A percentile compares a stretch with the other conserved stretches of the same genome.
Conservation (phyloP, 148 eudicot genomes). For the Cornus florida region DNA sequence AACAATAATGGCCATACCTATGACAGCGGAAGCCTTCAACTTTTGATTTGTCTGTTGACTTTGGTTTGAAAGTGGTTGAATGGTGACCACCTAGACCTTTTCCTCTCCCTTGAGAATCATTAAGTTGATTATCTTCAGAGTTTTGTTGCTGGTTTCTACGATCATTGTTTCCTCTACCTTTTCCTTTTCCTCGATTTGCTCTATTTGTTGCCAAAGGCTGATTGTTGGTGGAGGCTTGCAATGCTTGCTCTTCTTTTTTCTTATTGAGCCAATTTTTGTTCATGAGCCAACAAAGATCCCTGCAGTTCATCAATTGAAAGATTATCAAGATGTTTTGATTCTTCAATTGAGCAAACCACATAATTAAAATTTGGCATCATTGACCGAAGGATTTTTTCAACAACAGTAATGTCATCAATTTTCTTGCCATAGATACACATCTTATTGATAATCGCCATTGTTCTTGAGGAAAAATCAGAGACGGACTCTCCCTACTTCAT, state of each 20-base stretch:
- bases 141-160: background rate
- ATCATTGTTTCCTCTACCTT: background rate
- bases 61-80: background rate
- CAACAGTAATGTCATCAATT: background rate
- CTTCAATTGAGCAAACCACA: too few species aligned
- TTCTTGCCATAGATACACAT: conserved; percentile 7
- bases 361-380: too few species aligned
- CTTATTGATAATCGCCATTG: conserved; percentile 13
- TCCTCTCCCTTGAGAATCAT: background rate
- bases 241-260: conserved; percentile 22
- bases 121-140: too few species aligned
- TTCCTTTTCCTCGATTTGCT: background rate
- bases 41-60: background rate
- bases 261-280: conserved; percentile 1
- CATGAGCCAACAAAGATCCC: background rate
- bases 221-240: conserved; percentile 5
- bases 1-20: conserved; percentile 10
- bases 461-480: conserved; percentile 13
- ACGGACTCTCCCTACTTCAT: conserved; percentile 24
- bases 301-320: too few species aligned
- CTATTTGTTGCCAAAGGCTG: conserved; percentile 1
- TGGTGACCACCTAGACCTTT: background rate
- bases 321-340: too few species aligned
- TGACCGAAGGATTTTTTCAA: conserved; percentile 17
- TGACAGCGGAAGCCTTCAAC: conserved; percentile 19